Evolutionary conservation across 192 early-diverging fungal species (phyloP).

Genomic region (Umbelopsis vinacea): DNA sequence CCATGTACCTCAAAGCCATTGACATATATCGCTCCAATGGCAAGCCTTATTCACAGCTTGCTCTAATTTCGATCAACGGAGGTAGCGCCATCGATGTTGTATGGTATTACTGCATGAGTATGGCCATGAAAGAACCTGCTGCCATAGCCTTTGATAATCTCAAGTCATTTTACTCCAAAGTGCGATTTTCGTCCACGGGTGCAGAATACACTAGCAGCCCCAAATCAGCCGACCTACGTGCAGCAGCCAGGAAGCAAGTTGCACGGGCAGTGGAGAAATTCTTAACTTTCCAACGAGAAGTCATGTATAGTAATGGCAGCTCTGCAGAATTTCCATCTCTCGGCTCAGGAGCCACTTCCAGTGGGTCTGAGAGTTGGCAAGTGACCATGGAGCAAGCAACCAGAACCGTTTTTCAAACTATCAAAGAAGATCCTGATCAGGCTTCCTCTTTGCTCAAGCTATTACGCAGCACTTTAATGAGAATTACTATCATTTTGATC

Average conservation of each 20-base stretch:
- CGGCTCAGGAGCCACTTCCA: not conserved
- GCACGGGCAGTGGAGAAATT: constrained; percentile 1
- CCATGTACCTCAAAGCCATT: constrained; percentile 30
- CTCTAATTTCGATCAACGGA: constrained; percentile 30
- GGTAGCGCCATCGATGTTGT: constrained; percentile 44
- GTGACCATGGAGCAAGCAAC: not conserved
- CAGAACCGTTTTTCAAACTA: not conserved
- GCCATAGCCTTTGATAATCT: constrained; percentile 55
- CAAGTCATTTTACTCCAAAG: constrained; percentile 54
- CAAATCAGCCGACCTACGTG: not conserved
- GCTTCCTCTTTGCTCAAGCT: constrained; percentile 31
- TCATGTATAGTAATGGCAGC: not conserved
- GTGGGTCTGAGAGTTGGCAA: not conserved
- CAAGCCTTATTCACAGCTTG: constrained; percentile 41
- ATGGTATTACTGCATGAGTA: constrained; percentile 48
- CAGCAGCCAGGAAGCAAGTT: not conserved
- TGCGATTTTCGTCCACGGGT: constrained; percentile 35
- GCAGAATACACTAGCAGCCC: not conserved
- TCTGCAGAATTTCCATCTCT: not conserved
- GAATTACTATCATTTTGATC: constrained; percentile 41
- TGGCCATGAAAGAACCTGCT: constrained; percentile 57
- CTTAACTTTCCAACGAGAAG: not conserved
- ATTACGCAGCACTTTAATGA: constrained; percentile 35
- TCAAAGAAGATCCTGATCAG: constrained; percentile 24
- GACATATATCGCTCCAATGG: constrained; percentile 27